Conservation (phyloP, 2,329 filamentous ascomycete genomes). For the Blumeria hordei region DNA sequence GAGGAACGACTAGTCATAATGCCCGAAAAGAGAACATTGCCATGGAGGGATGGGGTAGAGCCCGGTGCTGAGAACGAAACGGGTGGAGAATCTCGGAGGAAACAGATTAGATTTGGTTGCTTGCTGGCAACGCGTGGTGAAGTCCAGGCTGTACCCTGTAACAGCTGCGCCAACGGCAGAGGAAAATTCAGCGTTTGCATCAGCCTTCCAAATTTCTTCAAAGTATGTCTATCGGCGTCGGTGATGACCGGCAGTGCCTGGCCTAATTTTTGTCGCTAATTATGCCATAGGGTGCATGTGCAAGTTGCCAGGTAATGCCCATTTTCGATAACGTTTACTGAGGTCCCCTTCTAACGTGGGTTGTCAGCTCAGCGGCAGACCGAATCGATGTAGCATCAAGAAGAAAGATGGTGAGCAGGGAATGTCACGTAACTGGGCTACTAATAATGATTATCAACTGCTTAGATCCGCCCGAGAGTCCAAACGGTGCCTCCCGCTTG, state of each 20-base stretch:
- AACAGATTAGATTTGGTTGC: constrained; percentile 15
- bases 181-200: constrained; percentile 14
- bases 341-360: not conserved
- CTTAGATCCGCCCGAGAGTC: too few species aligned
- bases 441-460: too few species aligned
- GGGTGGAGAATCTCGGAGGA: constrained; percentile 14
- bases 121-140: constrained; percentile 14
- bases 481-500: too few species aligned
- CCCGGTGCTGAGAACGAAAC: constrained; percentile 13
- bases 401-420: constrained; percentile 10
- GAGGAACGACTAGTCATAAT: constrained; percentile 13
- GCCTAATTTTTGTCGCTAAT: too few species aligned
- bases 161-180: constrained; percentile 13
- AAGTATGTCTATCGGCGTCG: constrained; percentile 1
- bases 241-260: too few species aligned
- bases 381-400: constrained; percentile 15
- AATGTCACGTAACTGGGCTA: too few species aligned
- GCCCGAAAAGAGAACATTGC: constrained; percentile 12
- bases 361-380: constrained; percentile 12
- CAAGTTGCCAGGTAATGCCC: constrained; percentile 7
- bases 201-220: constrained; percentile 14
- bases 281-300: constrained; percentile 10
- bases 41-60: constrained; percentile 14
- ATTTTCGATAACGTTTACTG: too few species aligned
- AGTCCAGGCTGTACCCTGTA: constrained; percentile 9